Base-by-base conservation (phyloP, 768 basidiomycete genomes). In the Boletus barrowsii region DNA sequence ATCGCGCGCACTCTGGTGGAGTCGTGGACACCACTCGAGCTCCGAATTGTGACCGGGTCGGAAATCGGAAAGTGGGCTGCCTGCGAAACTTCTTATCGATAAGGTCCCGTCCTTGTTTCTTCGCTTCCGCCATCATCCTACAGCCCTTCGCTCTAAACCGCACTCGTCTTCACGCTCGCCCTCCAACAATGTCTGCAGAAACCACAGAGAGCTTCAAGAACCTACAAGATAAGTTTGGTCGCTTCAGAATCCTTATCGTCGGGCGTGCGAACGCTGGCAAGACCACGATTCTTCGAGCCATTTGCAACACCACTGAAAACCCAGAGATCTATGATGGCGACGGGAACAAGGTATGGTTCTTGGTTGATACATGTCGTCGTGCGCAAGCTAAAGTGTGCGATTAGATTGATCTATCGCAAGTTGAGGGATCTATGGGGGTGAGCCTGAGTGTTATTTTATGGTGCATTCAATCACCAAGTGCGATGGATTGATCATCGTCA, bases 231-330 rank as follows among this genome's bases (percentile, higher is more conserved):
- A 41, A 22, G 8, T 39, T 39, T n/a, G 37, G 37, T n/a, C 37
- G 15, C 4, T 39, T 39, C 37, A 39, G 37, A 18, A 41, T 41
- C 40, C 40, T 41, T 20, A 46, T 56, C 17, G 10, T 56, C 5
- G 55, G 46, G 35, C 51, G 45, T 15, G 55, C 52, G 9, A 56
- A 54, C 14, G 39, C 55, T 11, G 55, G 52, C 30, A 54, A 54
- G 43, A 54, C 52, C 17, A 56, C 51, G 1, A 30, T 54, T 36
- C 55, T 56, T 18, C 45, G 6, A 39, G 18, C 14, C n/a, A 49
- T 57, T 22, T 59, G 47, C 14, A 24, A 52, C 35, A 15, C 53
- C 6, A 47, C 41, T 4, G 55, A 55, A 32, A 22, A 35, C 1
- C 56, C 53, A 14, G 56, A 57, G 32, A 45, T 57, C 41, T 57